Conservation (phyloP, 2,329 filamentous ascomycete species). For the Nigrograna mackinnonii region DNA sequence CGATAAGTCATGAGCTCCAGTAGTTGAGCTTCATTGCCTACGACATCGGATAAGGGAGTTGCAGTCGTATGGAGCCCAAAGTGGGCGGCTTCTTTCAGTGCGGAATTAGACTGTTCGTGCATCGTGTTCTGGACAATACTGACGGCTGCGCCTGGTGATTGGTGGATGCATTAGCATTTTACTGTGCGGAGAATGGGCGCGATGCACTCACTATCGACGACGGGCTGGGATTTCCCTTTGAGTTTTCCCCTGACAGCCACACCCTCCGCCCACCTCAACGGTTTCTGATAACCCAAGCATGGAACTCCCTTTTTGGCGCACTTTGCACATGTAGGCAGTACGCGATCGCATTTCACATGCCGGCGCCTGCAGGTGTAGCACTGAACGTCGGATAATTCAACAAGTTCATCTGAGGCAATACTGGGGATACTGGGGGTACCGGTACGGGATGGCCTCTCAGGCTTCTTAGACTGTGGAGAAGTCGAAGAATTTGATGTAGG, state of each 20-base stretch:
- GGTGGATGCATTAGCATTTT: neutral
- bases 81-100: conserved; percentile 16
- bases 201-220: conserved; percentile 19
- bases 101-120: conserved; percentile 11
- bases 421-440: conserved; percentile 3
- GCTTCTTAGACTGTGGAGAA: conserved; percentile 8
- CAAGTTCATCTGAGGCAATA: conserved; percentile 7
- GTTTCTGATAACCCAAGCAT: conserved; percentile 39
- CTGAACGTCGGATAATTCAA: conserved; percentile 21
- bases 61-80: conserved; percentile 12
- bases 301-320: conserved; percentile 35
- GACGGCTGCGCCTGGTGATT: conserved; percentile 15
- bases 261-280: conserved; percentile 39
- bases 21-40: conserved; percentile 5
- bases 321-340: conserved; percentile 39
- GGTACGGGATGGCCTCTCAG: conserved; percentile 7
- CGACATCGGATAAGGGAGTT: conserved; percentile 6
- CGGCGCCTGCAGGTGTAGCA: conserved; percentile 40
- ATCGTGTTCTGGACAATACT: conserved; percentile 15
- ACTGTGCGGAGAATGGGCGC: neutral
- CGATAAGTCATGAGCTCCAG: conserved; percentile 20
- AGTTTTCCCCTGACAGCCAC: conserved; percentile 29
- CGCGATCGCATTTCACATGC: conserved; percentile 43
- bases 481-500: conserved; percentile 10
- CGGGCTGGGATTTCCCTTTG: conserved; percentile 26